Percentiles rank a stretch among this genome's conserved stretches.
Evolutionary conservation across 1,284 basidiomycete genomes (phyloP).

Genomic region (Bjerkandera adusta): DNA sequence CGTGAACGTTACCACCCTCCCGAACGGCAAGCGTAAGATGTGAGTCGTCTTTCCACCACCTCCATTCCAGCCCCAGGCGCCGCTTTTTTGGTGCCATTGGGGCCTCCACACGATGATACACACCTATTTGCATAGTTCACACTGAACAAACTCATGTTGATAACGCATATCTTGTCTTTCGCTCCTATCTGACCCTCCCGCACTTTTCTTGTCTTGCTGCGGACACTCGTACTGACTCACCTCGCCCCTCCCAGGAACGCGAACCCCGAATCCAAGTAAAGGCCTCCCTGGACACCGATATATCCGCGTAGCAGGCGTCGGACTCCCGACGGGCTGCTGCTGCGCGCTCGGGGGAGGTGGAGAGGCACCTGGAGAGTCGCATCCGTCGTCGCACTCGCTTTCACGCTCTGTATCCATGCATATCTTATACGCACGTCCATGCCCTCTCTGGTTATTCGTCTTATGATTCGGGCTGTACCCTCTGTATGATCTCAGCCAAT

Average conservation of each 20-base stretch:
- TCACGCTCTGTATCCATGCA: slow-evolving; percentile 20
- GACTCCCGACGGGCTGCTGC: slow-evolving; percentile 10
- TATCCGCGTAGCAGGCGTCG: slow-evolving; percentile 14
- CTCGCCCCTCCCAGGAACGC: slow-evolving; percentile 58
- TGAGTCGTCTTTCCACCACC: slow-evolving; percentile 66
- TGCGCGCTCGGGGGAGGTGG: slow-evolving; percentile 14
- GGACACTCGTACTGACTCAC: slow-evolving; percentile 26
- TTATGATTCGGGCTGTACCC: slow-evolving; percentile 9
- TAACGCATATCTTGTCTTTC: slow-evolving; percentile 86
- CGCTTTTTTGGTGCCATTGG: slow-evolving; percentile 9
- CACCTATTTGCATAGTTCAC: slow-evolving; percentile 86
- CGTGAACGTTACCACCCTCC: slow-evolving; percentile 91
- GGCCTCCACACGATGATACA: slow-evolving; percentile 57
- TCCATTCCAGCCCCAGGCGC: slow-evolving; percentile 12
- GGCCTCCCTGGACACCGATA: slow-evolving; percentile 2
- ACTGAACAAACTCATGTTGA: slow-evolving; percentile 79
- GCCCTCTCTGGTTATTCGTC: slow-evolving; percentile 9
- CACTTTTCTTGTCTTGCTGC: slow-evolving; percentile 14
- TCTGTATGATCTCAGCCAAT: slow-evolving; percentile 11
- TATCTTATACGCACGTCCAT: slow-evolving; percentile 16
- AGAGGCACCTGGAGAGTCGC: slow-evolving; percentile 13
- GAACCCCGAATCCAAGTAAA: slow-evolving; percentile 76
- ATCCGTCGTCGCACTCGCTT: slow-evolving; percentile 13
- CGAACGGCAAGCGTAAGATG: slow-evolving; percentile 96
- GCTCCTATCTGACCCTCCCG: slow-evolving; percentile 80